Conservation (phyloP, 1,284 basidiomycete genomes). For the Ustilago nuda region DNA sequence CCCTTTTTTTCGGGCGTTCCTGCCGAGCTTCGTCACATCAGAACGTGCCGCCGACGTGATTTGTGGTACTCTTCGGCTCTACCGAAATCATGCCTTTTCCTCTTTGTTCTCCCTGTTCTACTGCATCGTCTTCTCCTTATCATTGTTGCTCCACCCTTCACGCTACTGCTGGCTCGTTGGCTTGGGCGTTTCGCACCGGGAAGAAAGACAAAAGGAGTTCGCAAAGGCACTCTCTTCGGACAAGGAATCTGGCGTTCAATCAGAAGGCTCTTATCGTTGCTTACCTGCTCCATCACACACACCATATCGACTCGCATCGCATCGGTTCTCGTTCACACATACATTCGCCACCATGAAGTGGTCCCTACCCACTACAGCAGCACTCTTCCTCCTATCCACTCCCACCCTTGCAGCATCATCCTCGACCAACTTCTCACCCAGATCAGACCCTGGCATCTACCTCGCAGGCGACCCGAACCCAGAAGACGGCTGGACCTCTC, state of each 20-base stretch:
- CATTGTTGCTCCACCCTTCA: neutral
- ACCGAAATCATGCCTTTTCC: neutral
- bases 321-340: neutral
- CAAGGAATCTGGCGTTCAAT: neutral
- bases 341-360: neutral
- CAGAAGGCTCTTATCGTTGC: neutral
- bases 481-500: constrained; percentile 40
- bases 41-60: constrained; percentile 2
- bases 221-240: neutral
- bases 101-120: neutral
- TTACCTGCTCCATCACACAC: neutral
- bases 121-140: neutral
- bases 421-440: constrained; percentile 7
- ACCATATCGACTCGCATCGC: too few species aligned
- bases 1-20: neutral
- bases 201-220: neutral
- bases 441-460: constrained; percentile 51
- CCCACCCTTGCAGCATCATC: neutral
- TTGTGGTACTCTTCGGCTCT: neutral
- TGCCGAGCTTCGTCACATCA: neutral
- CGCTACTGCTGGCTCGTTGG: neutral
- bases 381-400: neutral
- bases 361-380: neutral
- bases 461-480: constrained; percentile 39
- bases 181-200: neutral